Conservation (phyloP, 306 rosid species). For the Quercus suber region DNA sequence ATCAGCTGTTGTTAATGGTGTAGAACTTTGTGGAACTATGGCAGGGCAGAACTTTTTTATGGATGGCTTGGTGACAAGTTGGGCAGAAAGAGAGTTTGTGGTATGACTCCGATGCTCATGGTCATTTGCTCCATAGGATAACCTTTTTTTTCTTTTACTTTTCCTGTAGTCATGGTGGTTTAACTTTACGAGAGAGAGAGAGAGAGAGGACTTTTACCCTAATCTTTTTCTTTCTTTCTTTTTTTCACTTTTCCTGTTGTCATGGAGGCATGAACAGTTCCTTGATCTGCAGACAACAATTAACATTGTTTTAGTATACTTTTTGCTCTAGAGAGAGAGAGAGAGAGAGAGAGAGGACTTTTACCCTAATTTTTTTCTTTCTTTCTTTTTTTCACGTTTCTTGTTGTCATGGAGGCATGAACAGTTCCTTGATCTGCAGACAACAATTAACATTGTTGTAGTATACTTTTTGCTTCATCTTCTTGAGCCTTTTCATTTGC, state of each 20-base stretch:
- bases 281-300: too few relatives aligned
- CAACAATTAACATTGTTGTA: background rate
- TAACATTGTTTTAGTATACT: too few relatives aligned
- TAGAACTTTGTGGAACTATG: constrained; percentile 37
- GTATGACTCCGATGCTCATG: constrained; percentile 41
- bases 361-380: background rate
- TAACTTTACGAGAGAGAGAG: too few relatives aligned
- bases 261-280: too few relatives aligned
- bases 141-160: too few relatives aligned
- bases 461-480: background rate
- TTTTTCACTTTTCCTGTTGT: too few relatives aligned
- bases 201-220: too few relatives aligned
- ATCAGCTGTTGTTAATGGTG: constrained; percentile 42
- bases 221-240: too few relatives aligned
- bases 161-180: too few relatives aligned
- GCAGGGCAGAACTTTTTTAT: constrained; percentile 38
- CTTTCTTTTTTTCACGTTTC: constrained; percentile 9
- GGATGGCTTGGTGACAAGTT: constrained; percentile 55
- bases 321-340: too few relatives aligned
- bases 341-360: too few relatives aligned
- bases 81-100: constrained; percentile 43
- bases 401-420: background rate
- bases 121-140: constrained; percentile 25
- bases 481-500: background rate
- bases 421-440: background rate